phyloP scores from a whole-genome alignment of 495 filamentous ascomycete species.

The Lasiosphaeria hispida region DNA sequence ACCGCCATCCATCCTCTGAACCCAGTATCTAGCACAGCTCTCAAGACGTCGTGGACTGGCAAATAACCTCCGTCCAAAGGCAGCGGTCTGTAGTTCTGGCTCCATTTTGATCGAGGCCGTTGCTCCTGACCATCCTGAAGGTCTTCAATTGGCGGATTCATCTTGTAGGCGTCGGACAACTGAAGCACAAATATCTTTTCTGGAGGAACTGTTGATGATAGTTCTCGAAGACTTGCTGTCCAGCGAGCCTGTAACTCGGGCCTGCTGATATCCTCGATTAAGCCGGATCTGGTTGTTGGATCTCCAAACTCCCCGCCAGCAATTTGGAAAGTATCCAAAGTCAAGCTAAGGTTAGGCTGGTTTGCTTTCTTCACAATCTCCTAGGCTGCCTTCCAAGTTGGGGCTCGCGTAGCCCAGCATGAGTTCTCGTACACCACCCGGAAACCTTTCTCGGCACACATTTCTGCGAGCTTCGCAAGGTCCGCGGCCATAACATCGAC shows the following conservation, averaged over 20 bases:
- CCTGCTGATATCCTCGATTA: neutral
- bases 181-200: conserved; percentile 78
- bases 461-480: conserved; percentile 60
- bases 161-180: conserved; percentile 75
- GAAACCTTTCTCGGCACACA: conserved; percentile 55
- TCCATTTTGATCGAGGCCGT: conserved; percentile 66
- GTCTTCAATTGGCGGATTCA: conserved; percentile 51
- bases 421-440: conserved; percentile 79
- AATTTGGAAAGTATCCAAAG: conserved; percentile 81
- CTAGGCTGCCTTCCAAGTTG: conserved; percentile 66
- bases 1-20: conserved; percentile 71
- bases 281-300: conserved; percentile 62
- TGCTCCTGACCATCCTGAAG: conserved; percentile 45
- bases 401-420: conserved; percentile 77
- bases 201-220: conserved; percentile 58
- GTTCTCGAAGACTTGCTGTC: conserved; percentile 47
- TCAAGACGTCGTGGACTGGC: conserved; percentile 62
- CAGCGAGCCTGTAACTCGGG: neutral
- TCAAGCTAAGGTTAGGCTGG: conserved; percentile 67
- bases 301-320: conserved; percentile 75
- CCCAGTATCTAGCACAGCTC: conserved; percentile 67
- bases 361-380: conserved; percentile 61
- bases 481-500: conserved; percentile 55
- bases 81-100: conserved; percentile 66
- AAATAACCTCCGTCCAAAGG: conserved; percentile 70